These are phyloP conservation scores for Aechmea fasciata DNA, from an alignment of 176 grass and related monocot genomes.

Conservation along the genomic window DNA sequence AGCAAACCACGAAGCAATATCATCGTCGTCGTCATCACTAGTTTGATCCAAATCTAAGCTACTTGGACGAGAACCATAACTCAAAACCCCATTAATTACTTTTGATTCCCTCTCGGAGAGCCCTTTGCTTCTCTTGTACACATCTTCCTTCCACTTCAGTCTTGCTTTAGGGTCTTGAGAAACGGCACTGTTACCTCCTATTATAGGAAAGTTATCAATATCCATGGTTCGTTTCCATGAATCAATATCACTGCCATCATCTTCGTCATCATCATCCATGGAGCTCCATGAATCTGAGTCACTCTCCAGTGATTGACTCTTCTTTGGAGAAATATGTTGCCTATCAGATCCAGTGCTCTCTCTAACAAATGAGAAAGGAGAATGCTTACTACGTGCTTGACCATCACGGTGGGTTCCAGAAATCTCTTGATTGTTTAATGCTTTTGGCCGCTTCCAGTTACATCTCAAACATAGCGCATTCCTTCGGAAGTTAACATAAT, in stretches of 20 bases:
- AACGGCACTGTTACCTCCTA: conserved; percentile 41
- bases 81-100: conserved; percentile 6
- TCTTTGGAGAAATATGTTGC: conserved; percentile 22
- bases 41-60: conserved; percentile 39
- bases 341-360: conserved; percentile 22
- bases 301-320: conserved; percentile 19
- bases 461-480: conserved; percentile 77
- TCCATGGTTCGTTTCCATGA: conserved; percentile 20
- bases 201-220: conserved; percentile 61
- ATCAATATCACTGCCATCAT: background rate
- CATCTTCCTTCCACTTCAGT: conserved; percentile 76
- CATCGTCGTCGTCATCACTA: conserved; percentile 19
- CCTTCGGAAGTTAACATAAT: conserved; percentile 86
- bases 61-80: conserved; percentile 9
- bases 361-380: conserved; percentile 60
- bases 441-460: conserved; percentile 81
- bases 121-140: conserved; percentile 40
- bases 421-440: conserved; percentile 43
- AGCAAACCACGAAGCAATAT: conserved; percentile 37
- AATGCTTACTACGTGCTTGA: conserved; percentile 27
- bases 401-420: conserved; percentile 12
- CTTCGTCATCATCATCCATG: conserved; percentile 11
- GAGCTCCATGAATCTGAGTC: conserved; percentile 37
- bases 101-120: background rate
- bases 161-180: conserved; percentile 46